These are phyloP conservation scores for Blastobotrys robertii DNA, from an alignment of 805 yeast genomes.

Conservation along the genomic window DNA sequence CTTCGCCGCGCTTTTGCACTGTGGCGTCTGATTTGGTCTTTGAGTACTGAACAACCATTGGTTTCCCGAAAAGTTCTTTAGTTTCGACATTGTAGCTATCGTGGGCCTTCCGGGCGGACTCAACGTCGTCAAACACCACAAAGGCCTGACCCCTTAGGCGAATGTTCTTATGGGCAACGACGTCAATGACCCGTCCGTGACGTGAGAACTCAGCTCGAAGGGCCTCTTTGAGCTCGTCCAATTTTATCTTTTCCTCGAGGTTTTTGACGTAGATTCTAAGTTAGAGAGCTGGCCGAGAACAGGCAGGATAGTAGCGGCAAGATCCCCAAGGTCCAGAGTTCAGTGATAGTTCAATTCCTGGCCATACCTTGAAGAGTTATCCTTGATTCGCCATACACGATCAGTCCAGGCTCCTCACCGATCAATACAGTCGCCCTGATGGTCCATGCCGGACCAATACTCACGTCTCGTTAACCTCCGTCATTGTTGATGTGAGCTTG, in stretches of 20 bases:
- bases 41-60: conserved; percentile 40
- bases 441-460: too few relatives aligned
- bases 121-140: conserved; percentile 40
- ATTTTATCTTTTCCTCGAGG: conserved; percentile 57
- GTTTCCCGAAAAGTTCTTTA: conserved; percentile 36
- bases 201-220: conserved; percentile 35
- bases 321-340: too few relatives aligned
- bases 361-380: too few relatives aligned
- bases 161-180: conserved; percentile 52
- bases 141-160: conserved; percentile 78
- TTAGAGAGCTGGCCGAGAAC: neutral
- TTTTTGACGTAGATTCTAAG: conserved; percentile 51
- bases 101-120: conserved; percentile 38
- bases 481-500: too few relatives aligned
- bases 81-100: conserved; percentile 30
- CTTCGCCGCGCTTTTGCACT: conserved; percentile 25
- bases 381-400: too few relatives aligned
- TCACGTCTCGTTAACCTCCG: conserved; percentile 4
- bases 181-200: conserved; percentile 39
- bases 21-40: conserved; percentile 37
- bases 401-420: too few relatives aligned
- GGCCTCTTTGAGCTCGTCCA: conserved; percentile 37
- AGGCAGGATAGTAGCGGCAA: too few relatives aligned
- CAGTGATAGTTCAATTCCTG: too few relatives aligned
- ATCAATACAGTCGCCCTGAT: too few relatives aligned